Conservation (phyloP, 2,329 filamentous ascomycete genomes). For the Escovopsis sp. region DNA sequence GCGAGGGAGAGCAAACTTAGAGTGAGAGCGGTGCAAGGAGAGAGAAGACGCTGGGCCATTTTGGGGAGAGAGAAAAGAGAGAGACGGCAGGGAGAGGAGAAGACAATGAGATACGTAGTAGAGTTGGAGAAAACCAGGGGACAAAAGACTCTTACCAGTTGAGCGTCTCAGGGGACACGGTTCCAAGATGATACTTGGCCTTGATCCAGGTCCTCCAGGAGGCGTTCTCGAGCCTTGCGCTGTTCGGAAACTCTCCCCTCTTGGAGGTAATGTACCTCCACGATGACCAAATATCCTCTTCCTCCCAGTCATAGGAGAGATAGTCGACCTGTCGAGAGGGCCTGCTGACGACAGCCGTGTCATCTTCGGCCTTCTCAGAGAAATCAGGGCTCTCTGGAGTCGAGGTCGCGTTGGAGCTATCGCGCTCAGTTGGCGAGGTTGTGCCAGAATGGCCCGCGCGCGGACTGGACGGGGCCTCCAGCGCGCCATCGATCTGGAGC, state of each 20-base stretch:
- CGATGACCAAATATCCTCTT: conserved; percentile 95
- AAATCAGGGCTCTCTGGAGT: conserved; percentile 43
- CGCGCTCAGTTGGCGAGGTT: conserved; percentile 39
- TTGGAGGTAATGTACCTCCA: conserved; percentile 87
- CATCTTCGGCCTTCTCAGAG: conserved; percentile 56
- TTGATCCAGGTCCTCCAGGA: conserved; percentile 98
- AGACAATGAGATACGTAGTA: background rate
- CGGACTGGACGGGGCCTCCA: conserved; percentile 37
- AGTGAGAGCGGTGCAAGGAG: too few species aligned
- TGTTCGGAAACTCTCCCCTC: conserved; percentile 64
- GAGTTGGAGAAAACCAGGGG: background rate
- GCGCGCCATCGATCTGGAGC: conserved; percentile 21
- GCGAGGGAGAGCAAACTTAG: background rate
- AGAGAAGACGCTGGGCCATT: too few species aligned
- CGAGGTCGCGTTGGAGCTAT: conserved; percentile 34
- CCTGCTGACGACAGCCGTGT: conserved; percentile 57
- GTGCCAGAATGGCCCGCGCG: conserved; percentile 34
- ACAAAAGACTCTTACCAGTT: conserved; percentile 58
- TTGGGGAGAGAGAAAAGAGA: too few species aligned
- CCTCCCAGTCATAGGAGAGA: conserved; percentile 80
- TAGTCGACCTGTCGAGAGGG: conserved; percentile 91
- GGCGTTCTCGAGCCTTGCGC: conserved; percentile 78
- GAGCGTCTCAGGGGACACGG: conserved; percentile 76
- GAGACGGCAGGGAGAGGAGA: background rate
- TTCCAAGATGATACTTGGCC: conserved; percentile 71